Evolutionary conservation across 139 green algal species (phyloP).

Genomic region (Chlorella sp.): DNA sequence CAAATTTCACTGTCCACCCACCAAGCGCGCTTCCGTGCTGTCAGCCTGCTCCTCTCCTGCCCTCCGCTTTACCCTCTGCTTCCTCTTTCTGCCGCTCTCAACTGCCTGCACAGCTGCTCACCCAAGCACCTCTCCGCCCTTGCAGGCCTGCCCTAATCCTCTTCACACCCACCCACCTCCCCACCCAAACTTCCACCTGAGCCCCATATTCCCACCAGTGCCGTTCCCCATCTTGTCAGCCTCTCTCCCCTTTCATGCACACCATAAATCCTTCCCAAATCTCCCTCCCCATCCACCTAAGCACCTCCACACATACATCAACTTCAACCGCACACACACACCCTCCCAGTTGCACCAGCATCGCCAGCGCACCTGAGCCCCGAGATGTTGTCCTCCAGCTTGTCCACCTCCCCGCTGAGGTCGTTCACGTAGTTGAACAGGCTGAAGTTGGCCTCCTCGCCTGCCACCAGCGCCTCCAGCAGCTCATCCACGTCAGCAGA

Average conservation of each 20-base stretch:
- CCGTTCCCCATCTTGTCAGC: too few relatives aligned
- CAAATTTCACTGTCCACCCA: too few relatives aligned
- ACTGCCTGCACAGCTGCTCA: neutral
- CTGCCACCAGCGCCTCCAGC: conserved; percentile 50
- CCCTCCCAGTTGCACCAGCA: too few relatives aligned
- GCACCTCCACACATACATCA: too few relatives aligned
- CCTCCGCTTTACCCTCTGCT: too few relatives aligned
- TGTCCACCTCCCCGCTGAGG: conserved; percentile 52
- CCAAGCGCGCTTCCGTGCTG: neutral
- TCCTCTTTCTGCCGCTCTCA: neutral
- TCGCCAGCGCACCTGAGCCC: conserved; percentile 45
- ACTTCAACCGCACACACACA: too few relatives aligned
- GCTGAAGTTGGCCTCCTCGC: conserved; percentile 60
- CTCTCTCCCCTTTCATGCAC: too few relatives aligned
- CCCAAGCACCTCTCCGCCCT: neutral
- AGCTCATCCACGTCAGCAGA: conserved; percentile 59
- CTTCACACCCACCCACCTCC: too few relatives aligned
- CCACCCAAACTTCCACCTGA: too few relatives aligned
- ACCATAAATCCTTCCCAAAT: too few relatives aligned
- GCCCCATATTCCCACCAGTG: too few relatives aligned
- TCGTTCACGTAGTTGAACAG: conserved; percentile 67
- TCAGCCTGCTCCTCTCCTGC: neutral
- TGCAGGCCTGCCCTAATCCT: neutral
- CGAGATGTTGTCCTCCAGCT: conserved; percentile 58
- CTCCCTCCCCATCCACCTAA: too few relatives aligned